Percentiles rank a stretch among this genome's conserved stretches.
Evolutionary conservation across 768 basidiomycete genomes (phyloP).

Genomic region (Cystobasidium tubakii): DNA sequence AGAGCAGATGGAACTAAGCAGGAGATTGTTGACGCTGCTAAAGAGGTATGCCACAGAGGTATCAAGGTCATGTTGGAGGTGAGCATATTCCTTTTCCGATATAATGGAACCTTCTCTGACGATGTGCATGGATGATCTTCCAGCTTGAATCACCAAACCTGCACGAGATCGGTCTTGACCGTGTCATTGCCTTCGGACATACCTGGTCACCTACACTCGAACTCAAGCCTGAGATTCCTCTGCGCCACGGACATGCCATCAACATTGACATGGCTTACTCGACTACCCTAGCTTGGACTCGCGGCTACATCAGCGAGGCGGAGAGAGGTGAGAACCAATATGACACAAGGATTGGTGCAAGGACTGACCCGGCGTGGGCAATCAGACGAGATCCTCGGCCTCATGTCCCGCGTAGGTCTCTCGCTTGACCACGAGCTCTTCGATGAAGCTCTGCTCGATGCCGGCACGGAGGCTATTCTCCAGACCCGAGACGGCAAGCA

Average conservation of each 20-base stretch:
- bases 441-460: slow-evolving; percentile 47
- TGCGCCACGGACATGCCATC: slow-evolving; percentile 50
- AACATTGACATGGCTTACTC: slow-evolving; percentile 52
- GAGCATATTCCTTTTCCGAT: neutral
- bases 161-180: slow-evolving; percentile 51
- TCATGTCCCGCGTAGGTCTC: slow-evolving; percentile 48
- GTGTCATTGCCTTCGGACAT: slow-evolving; percentile 51
- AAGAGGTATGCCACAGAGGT: slow-evolving; percentile 49
- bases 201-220: slow-evolving; percentile 50
- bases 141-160: slow-evolving; percentile 50
- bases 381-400: slow-evolving; percentile 49
- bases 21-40: slow-evolving; percentile 45
- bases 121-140: neutral
- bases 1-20: slow-evolving; percentile 46
- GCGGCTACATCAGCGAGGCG: slow-evolving; percentile 48
- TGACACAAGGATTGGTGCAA: too few species aligned
- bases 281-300: slow-evolving; percentile 49
- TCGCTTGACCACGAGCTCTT: slow-evolving; percentile 50
- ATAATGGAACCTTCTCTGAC: neutral
- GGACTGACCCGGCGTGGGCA: too few species aligned
- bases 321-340: slow-evolving; percentile 44
- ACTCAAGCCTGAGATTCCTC: slow-evolving; percentile 48
- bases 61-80: slow-evolving; percentile 50
- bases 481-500: slow-evolving; percentile 43
- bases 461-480: slow-evolving; percentile 49